These are phyloP conservation scores for Cicer bijugum DNA, from an alignment of 306 rosid species.

Conservation along the genomic window DNA sequence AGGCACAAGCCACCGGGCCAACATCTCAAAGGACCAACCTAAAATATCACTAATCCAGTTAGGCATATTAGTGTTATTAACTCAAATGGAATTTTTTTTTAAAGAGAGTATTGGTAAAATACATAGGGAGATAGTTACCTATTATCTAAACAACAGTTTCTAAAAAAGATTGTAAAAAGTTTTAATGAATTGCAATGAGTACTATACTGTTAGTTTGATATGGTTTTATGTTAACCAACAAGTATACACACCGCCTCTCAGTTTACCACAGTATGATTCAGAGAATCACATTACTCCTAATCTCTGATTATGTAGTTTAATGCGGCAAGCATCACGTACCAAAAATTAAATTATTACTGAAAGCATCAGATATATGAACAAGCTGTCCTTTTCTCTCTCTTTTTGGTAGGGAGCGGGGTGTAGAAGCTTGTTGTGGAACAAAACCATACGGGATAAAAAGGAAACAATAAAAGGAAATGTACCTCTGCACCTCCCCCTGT, in stretches of 20 bases:
- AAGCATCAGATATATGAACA: background rate
- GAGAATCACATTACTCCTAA: background rate
- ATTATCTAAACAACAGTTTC: constrained; percentile 6
- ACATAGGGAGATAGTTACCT: background rate
- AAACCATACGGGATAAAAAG: constrained; percentile 23
- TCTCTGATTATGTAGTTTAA: constrained; percentile 13
- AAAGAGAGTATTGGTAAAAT: background rate
- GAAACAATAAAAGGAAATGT: constrained; percentile 37
- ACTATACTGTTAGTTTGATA: constrained; percentile 18
- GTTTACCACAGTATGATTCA: constrained; percentile 24
- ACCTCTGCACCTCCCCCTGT: constrained; percentile 99
- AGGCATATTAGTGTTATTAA: constrained; percentile 11
- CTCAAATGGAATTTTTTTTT: constrained; percentile 17
- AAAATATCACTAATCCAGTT: constrained; percentile 38
- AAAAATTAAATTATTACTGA: constrained; percentile 2
- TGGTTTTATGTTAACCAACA: background rate
- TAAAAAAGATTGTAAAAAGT: constrained; percentile 4
- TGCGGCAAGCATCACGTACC: constrained; percentile 9
- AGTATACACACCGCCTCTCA: background rate
- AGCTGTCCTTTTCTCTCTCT: background rate
- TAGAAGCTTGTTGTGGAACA: constrained; percentile 5
- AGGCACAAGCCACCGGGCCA: constrained; percentile 99
- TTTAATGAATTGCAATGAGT: constrained; percentile 29
- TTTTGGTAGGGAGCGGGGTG: background rate
- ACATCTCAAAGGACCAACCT: constrained; percentile 99